These are phyloP conservation scores for Dipodascus geniculatus DNA, from an alignment of 805 yeast genomes.

Conservation along the genomic window DNA sequence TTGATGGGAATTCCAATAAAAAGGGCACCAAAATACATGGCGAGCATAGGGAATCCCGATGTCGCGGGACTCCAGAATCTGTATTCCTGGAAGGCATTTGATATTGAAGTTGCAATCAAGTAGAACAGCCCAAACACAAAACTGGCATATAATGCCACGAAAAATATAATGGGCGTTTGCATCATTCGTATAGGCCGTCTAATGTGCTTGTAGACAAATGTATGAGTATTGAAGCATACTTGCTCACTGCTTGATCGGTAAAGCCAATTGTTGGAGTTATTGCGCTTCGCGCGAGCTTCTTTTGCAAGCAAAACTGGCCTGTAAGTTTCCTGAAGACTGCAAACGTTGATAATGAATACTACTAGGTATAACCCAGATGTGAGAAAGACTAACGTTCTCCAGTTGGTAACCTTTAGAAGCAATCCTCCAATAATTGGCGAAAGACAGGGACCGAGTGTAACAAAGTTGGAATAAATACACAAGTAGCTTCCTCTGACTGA, in stretches of 20 bases:
- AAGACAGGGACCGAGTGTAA: slow-evolving; percentile 30
- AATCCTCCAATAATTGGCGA: slow-evolving; percentile 37
- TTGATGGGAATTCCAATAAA: slow-evolving; percentile 23
- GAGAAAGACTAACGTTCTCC: background rate
- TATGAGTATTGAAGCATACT: slow-evolving; percentile 54
- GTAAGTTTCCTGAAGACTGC: slow-evolving; percentile 29
- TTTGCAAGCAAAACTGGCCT: slow-evolving; percentile 40
- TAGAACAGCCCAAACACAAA: slow-evolving; percentile 36
- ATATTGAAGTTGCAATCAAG: slow-evolving; percentile 31
- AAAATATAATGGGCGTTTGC: slow-evolving; percentile 34
- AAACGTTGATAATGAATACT: slow-evolving; percentile 27
- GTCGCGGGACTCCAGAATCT: slow-evolving; percentile 25
- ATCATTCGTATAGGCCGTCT: slow-evolving; percentile 72
- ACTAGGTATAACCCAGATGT: slow-evolving; percentile 14
- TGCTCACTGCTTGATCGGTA: slow-evolving; percentile 93
- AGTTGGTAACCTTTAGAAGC: background rate
- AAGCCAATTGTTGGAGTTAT: slow-evolving; percentile 67
- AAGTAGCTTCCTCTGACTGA: slow-evolving; percentile 41
- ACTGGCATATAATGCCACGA: slow-evolving; percentile 31
- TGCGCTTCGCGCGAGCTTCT: slow-evolving; percentile 57
- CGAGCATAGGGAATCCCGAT: slow-evolving; percentile 24
- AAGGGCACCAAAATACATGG: slow-evolving; percentile 23
- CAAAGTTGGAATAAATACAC: slow-evolving; percentile 38
- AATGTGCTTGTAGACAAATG: slow-evolving; percentile 61
- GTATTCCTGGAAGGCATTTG: slow-evolving; percentile 23